Percentiles rank a stretch among this genome's conserved stretches.
Conservation (phyloP, 2,329 filamentous ascomycete species). For the Colletotrichum lini region DNA sequence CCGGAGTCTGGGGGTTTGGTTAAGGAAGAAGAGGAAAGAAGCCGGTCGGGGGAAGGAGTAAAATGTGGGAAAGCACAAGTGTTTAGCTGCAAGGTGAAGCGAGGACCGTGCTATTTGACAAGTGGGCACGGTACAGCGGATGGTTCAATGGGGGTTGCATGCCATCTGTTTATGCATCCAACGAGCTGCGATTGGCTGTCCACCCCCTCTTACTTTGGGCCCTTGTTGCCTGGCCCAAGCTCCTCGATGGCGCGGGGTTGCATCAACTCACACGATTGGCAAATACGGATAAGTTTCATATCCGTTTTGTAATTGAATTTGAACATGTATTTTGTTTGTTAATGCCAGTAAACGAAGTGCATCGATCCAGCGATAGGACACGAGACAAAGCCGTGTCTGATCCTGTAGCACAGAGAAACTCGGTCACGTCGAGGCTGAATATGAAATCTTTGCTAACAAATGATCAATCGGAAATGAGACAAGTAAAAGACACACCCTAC, state of each 20-base stretch:
- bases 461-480: background rate
- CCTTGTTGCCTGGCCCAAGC: slow-evolving; percentile 3
- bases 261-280: slow-evolving; percentile 14
- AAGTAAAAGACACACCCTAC: no score
- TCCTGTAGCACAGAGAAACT: background rate
- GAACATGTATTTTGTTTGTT: slow-evolving; percentile 1
- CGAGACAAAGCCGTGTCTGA: background rate
- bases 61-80: slow-evolving; percentile 35
- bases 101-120: background rate
- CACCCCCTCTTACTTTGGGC: background rate
- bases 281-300: slow-evolving; percentile 28
- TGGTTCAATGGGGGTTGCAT: slow-evolving; percentile 25
- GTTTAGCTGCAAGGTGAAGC: slow-evolving; percentile 27
- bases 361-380: background rate
- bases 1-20: slow-evolving; percentile 37
- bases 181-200: slow-evolving; percentile 2
- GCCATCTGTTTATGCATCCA: slow-evolving; percentile 29
- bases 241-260: slow-evolving; percentile 9
- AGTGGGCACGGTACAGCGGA: background rate
- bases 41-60: slow-evolving; percentile 7
- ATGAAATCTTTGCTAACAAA: background rate
- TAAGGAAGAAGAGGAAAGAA: slow-evolving; percentile 40
- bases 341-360: slow-evolving; percentile 20
- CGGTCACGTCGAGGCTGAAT: no score
- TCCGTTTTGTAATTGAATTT: slow-evolving; percentile 24